Evolutionary conservation across 768 basidiomycete species (phyloP).

Genomic region (Trametes gibbosa): DNA sequence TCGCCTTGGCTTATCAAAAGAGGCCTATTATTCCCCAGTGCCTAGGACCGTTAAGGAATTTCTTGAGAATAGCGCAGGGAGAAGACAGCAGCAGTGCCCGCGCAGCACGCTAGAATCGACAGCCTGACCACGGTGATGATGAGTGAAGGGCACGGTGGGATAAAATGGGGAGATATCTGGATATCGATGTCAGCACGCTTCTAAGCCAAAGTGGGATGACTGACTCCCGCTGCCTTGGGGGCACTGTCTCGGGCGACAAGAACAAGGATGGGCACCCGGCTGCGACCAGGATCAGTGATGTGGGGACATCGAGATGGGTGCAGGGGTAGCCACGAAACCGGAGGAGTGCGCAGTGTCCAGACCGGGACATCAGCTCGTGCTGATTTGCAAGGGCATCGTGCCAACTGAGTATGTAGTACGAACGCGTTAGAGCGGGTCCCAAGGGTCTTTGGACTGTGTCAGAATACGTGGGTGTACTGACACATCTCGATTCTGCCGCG

Average conservation of each 20-base stretch:
- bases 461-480: neutral
- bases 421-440: neutral
- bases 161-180: neutral
- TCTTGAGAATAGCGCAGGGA: neutral
- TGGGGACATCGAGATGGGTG: neutral
- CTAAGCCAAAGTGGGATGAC: slow-evolving; percentile 3
- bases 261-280: neutral
- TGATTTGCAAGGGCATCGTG: slow-evolving; percentile 1
- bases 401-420: neutral
- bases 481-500: neutral
- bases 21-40: neutral
- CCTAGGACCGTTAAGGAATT: no score
- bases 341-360: neutral
- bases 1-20: neutral
- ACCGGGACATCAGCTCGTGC: slow-evolving; percentile 14
- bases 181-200: neutral
- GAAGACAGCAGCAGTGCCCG: neutral
- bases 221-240: slow-evolving; percentile 2
- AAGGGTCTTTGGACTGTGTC: neutral
- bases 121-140: neutral
- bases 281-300: slow-evolving; percentile 9
- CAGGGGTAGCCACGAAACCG: neutral
- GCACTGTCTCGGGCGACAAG: slow-evolving; percentile 9
- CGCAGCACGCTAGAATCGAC: slow-evolving; percentile 10
- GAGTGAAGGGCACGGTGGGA: neutral